phyloP scores from a whole-genome alignment of 495 filamentous ascomycete species.

The Neurospora tetrasperma region DNA sequence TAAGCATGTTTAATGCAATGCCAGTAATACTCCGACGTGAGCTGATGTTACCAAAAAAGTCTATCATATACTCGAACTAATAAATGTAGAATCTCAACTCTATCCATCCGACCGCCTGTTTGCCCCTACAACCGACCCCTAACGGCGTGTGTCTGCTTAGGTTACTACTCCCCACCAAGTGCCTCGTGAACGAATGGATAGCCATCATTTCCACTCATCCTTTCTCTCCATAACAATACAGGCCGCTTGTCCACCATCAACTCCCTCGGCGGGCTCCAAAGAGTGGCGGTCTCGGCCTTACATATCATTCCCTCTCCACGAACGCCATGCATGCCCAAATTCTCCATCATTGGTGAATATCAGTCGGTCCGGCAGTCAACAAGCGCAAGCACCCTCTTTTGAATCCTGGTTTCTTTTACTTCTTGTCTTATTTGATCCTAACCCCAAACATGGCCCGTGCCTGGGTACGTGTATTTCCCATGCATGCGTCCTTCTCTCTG shows the following conservation, averaged over 20 bases:
- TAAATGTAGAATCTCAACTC: neutral
- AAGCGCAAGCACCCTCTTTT: constrained; percentile 1
- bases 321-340: neutral
- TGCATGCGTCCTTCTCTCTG: neutral
- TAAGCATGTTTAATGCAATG: neutral
- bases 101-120: neutral
- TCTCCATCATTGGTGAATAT: neutral
- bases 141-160: neutral
- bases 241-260: neutral
- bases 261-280: neutral
- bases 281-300: neutral
- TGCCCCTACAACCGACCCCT: neutral
- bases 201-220: neutral
- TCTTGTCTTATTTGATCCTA: neutral
- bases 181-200: neutral
- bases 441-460: neutral
- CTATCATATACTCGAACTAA: neutral
- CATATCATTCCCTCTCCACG: neutral
- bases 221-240: neutral
- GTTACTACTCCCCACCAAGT: neutral
- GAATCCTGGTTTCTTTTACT: neutral
- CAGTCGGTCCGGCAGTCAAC: neutral
- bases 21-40: neutral
- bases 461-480: neutral
- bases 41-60: neutral